Conservation (phyloP, 257 asterid genomes). For the Sherardia arvensis region DNA sequence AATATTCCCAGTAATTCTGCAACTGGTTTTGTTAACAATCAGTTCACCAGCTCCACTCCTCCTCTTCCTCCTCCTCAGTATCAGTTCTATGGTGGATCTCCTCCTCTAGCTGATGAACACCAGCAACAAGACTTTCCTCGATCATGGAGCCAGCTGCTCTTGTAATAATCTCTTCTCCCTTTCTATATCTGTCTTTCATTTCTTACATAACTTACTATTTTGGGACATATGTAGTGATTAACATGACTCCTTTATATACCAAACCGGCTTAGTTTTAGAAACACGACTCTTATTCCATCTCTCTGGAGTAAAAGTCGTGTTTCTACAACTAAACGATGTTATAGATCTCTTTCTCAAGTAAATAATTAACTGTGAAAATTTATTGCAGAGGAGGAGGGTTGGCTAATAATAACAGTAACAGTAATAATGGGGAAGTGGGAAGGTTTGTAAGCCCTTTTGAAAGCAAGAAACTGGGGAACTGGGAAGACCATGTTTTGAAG, state of each 20-base stretch:
- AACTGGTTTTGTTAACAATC: slow-evolving; percentile 1
- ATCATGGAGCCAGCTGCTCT: slow-evolving; percentile 64
- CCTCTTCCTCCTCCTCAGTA: slow-evolving; percentile 12
- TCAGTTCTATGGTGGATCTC: slow-evolving; percentile 21
- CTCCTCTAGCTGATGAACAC: slow-evolving; percentile 22
- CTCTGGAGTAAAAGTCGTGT: neutral
- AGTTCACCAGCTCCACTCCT: neutral
- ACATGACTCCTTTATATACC: no score
- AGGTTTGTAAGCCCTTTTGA: slow-evolving; percentile 50
- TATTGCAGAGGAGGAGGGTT: slow-evolving; percentile 51
- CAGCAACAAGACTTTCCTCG: slow-evolving; percentile 37
- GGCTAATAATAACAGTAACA: slow-evolving; percentile 13
- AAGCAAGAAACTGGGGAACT: slow-evolving; percentile 56
- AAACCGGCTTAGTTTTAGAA: no score
- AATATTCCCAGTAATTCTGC: slow-evolving; percentile 4
- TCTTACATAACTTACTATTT: no score
- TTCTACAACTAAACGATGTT: no score
- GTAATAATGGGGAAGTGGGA: neutral
- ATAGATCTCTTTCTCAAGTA: no score
- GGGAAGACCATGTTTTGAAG: slow-evolving; percentile 61
- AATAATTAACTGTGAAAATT: neutral
- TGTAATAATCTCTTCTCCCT: slow-evolving; percentile 18
- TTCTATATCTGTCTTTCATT: no score
- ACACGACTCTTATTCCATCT: no score
- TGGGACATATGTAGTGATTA: no score